phyloP scores from a whole-genome alignment of 2,329 filamentous ascomycete genomes.

The Cercospora berteroae region DNA sequence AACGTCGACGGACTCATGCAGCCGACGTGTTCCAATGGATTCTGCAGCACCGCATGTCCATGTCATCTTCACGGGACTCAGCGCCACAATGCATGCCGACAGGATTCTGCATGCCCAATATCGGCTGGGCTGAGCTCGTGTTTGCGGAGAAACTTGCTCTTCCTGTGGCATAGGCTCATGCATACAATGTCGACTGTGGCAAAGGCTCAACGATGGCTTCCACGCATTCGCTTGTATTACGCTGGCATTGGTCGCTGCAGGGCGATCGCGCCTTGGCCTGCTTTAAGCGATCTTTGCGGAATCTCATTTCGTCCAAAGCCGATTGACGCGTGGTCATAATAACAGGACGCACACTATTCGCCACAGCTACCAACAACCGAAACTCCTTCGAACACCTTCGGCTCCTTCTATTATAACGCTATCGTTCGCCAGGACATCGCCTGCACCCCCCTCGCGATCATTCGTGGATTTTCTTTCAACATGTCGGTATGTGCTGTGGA shows the following conservation, averaged over 20 bases:
- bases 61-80: not conserved
- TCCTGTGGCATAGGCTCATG: not conserved
- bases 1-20: not conserved
- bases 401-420: not conserved
- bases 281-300: not conserved
- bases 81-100: not conserved
- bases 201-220: not conserved
- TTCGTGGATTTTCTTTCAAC: not conserved
- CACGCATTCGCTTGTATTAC: not conserved
- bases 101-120: not conserved
- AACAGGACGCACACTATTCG: not conserved
- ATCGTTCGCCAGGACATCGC: not conserved
- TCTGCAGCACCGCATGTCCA: not conserved
- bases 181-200: not conserved
- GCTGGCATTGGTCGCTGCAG: not conserved
- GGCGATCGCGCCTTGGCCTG: not conserved
- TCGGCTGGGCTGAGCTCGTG: not conserved
- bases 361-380: not conserved
- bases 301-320: not conserved
- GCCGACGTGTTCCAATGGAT: not conserved
- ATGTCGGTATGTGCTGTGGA: constrained; percentile 14
- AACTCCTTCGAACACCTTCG: not conserved
- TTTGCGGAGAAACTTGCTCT: not conserved
- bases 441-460: not conserved
- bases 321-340: not conserved